Evolutionary conservation across 352 stramenopile genomes (phyloP).

Genomic region (Globisporangium iwayamae): DNA sequence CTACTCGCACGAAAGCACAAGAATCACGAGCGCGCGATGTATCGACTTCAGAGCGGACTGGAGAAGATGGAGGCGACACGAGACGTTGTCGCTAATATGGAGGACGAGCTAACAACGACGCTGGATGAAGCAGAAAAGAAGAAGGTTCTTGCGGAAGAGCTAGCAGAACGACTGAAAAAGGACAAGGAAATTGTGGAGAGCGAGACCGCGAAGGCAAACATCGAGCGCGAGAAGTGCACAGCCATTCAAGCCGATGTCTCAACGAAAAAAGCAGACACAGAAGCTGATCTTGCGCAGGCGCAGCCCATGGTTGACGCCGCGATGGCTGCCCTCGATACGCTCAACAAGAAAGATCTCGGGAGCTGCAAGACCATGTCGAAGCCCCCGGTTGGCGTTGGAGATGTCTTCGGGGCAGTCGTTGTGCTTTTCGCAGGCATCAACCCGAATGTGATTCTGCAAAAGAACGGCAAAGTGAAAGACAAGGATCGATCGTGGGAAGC

Average conservation of each 20-base stretch:
- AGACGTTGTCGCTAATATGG: constrained; percentile 89
- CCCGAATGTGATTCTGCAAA: constrained; percentile 72
- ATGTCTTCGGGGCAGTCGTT: constrained; percentile 80
- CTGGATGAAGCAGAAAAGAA: constrained; percentile 92
- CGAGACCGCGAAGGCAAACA: constrained; percentile 89
- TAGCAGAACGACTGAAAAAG: constrained; percentile 85
- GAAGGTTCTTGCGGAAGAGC: constrained; percentile 90
- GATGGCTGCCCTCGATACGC: constrained; percentile 87
- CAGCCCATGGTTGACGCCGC: constrained; percentile 83
- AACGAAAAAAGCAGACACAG: constrained; percentile 84
- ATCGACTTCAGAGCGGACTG: constrained; percentile 83
- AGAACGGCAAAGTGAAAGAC: constrained; percentile 92
- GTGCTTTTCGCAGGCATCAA: constrained; percentile 78
- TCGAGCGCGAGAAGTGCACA: constrained; percentile 89
- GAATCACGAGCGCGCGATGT: constrained; percentile 57
- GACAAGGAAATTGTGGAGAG: constrained; percentile 93
- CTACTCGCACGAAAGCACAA: constrained; percentile 72
- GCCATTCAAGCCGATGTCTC: constrained; percentile 91
- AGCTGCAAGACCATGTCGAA: constrained; percentile 93
- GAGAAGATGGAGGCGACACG: constrained; percentile 89
- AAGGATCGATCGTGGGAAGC: constrained; percentile 94
- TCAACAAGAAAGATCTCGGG: constrained; percentile 89
- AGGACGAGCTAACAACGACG: constrained; percentile 88
- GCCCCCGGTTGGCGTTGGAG: constrained; percentile 81
- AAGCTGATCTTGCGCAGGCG: constrained; percentile 67